A percentile compares a stretch with the other conserved stretches of the same genome.
These are phyloP conservation scores for Malassezia nana DNA, from an alignment of 1,284 basidiomycete genomes.

Conservation along the genomic window DNA sequence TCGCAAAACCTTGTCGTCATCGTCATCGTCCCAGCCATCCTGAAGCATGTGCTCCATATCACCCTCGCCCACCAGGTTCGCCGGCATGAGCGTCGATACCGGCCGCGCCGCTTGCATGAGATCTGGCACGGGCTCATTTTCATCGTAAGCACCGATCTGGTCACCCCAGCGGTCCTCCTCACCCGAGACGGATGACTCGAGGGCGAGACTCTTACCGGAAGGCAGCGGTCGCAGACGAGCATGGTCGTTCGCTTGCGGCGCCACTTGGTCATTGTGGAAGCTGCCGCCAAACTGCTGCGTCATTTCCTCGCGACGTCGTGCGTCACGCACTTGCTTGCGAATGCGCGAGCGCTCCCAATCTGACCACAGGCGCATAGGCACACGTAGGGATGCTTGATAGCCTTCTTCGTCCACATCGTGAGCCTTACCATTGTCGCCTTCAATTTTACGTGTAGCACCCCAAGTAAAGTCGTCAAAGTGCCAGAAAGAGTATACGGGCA, in stretches of 20 bases:
- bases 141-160: constrained; percentile 50
- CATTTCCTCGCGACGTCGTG: constrained; percentile 55
- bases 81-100: neutral
- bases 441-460: constrained; percentile 97
- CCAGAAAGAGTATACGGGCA: constrained; percentile 90
- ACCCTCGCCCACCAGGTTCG: neutral
- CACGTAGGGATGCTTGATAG: constrained; percentile 55
- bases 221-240: neutral
- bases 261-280: constrained; percentile 58
- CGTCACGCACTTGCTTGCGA: constrained; percentile 80
- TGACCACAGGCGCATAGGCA: constrained; percentile 91
- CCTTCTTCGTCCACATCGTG: constrained; percentile 62
- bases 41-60: constrained; percentile 12
- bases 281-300: constrained; percentile 55
- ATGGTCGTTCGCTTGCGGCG: neutral
- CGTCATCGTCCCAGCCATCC: constrained; percentile 10
- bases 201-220: constrained; percentile 10
- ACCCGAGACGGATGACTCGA: constrained; percentile 31
- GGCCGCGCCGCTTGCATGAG: constrained; percentile 7
- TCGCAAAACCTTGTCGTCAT: constrained; percentile 1
- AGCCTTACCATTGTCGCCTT: constrained; percentile 56
- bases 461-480: constrained; percentile 99
- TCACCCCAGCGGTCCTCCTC: constrained; percentile 84
- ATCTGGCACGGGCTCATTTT: constrained; percentile 9
- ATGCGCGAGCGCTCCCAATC: constrained; percentile 97